Conservation (phyloP, 2,329 filamentous ascomycete genomes). For the Exophiala xenobiotica region DNA sequence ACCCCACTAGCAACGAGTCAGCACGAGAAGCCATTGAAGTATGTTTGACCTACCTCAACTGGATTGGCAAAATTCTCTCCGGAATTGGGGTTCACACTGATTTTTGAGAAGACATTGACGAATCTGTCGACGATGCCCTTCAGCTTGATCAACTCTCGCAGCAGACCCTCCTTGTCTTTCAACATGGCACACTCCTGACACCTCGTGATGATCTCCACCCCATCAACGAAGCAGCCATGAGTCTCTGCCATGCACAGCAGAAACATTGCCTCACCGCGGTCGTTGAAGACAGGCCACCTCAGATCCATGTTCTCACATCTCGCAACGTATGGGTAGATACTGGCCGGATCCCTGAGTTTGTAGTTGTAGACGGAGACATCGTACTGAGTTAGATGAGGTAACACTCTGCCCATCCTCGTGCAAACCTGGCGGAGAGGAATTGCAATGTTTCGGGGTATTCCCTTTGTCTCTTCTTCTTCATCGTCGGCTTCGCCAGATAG, state of each 20-base stretch:
- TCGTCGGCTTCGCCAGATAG: conserved; percentile 16
- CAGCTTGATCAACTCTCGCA: conserved; percentile 18
- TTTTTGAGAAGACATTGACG: conserved; percentile 20
- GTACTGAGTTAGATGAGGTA: conserved; percentile 19
- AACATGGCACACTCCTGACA: conserved; percentile 21
- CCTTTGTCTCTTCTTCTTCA: conserved; percentile 21
- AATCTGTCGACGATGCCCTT: conserved; percentile 19
- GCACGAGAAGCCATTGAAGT: background rate
- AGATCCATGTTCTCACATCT: conserved; percentile 23
- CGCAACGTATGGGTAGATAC: conserved; percentile 20
- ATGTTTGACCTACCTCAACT: conserved; percentile 11
- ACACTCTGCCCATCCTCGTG: conserved; percentile 16
- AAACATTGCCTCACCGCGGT: conserved; percentile 22
- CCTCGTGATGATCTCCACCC: conserved; percentile 18
- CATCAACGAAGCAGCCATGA: conserved; percentile 18
- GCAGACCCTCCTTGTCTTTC: conserved; percentile 17
- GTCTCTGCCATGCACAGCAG: conserved; percentile 22
- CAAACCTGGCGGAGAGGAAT: conserved; percentile 19
- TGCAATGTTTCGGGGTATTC: conserved; percentile 17
- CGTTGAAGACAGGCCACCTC: conserved; percentile 21
- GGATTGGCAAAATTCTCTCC: conserved; percentile 23
- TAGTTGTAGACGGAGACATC: conserved; percentile 22
- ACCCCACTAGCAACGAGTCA: conserved; percentile 13
- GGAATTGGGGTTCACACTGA: conserved; percentile 19
- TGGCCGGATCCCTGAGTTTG: conserved; percentile 21